phyloP scores from a whole-genome alignment of 2,329 filamentous ascomycete genomes.

The Hirsutella minnesotensis region DNA sequence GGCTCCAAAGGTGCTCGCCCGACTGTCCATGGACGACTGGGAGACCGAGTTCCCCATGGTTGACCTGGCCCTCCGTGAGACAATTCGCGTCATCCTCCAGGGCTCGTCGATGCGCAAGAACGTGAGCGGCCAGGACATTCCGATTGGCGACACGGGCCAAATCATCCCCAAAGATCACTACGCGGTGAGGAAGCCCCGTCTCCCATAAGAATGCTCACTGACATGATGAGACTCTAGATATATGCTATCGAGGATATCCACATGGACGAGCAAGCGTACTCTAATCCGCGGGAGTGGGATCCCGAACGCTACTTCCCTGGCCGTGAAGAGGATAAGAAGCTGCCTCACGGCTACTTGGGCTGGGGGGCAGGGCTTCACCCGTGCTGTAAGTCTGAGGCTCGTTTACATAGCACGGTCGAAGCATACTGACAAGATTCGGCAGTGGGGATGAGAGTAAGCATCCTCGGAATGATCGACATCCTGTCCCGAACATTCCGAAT shows the following conservation, averaged over 20 bases:
- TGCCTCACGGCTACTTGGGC: slow-evolving; percentile 16
- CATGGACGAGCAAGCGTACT: slow-evolving; percentile 34
- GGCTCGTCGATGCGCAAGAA: slow-evolving; percentile 42
- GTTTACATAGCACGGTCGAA: too few species aligned
- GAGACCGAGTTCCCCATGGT: slow-evolving; percentile 40
- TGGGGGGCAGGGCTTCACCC: slow-evolving; percentile 25
- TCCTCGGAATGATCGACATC: too few species aligned
- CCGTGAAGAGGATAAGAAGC: slow-evolving; percentile 30
- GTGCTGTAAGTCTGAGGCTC: slow-evolving; percentile 20
- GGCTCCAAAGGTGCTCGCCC: slow-evolving; percentile 23
- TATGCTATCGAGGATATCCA: slow-evolving; percentile 37
- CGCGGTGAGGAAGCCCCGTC: slow-evolving; percentile 15
- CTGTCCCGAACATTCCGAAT: too few species aligned
- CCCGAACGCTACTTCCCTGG: slow-evolving; percentile 34
- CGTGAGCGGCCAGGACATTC: slow-evolving; percentile 28
- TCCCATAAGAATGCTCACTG: too few species aligned
- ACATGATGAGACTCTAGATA: slow-evolving; percentile 8
- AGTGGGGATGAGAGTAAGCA: slow-evolving; percentile 5
- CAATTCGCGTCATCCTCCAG: slow-evolving; percentile 35
- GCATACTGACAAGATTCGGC: too few species aligned
- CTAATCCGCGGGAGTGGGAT: slow-evolving; percentile 35
- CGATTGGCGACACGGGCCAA: slow-evolving; percentile 30
- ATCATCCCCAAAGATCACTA: slow-evolving; percentile 37
- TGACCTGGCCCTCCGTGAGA: slow-evolving; percentile 39
- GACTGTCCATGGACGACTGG: slow-evolving; percentile 40